phyloP scores from a whole-genome alignment of 768 basidiomycete genomes.

The Suillus clintonianus region DNA sequence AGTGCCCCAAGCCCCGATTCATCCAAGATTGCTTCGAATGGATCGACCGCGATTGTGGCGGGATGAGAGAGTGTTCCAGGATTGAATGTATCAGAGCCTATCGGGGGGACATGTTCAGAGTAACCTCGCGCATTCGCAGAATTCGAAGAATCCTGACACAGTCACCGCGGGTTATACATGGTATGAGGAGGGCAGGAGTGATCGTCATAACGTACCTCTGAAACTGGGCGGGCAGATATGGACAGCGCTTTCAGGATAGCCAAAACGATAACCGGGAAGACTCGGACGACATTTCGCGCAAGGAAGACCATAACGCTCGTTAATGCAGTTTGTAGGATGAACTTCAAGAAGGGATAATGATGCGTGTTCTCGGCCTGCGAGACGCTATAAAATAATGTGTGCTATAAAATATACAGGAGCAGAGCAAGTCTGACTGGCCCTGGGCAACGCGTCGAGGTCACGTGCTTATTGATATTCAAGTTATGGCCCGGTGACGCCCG shows the following conservation, averaged over 20 bases:
- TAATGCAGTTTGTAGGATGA: not conserved
- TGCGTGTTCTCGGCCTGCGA: not conserved
- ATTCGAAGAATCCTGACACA: not conserved
- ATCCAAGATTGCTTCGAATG: constrained; percentile 2
- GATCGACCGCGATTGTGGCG: not conserved
- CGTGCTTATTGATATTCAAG: not conserved
- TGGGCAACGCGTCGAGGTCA: not conserved
- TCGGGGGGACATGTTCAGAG: constrained; percentile 3
- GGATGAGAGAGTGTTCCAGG: constrained; percentile 13
- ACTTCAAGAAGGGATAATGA: not conserved
- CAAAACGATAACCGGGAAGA: not conserved
- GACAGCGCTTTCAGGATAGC: not conserved
- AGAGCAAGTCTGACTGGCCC: not conserved
- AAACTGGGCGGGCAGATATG: not conserved
- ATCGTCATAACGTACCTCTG: not conserved
- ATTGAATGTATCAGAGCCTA: constrained; percentile 10
- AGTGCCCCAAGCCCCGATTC: not conserved
- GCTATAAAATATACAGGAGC: not conserved
- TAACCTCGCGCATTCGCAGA: not conserved
- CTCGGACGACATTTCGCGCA: not conserved
- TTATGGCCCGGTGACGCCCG: no score
- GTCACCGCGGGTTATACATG: not conserved
- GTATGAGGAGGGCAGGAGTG: not conserved
- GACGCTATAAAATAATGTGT: not conserved
- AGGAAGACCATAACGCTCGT: not conserved